A percentile compares a stretch with the other conserved stretches of the same genome.
Evolutionary conservation across 2,329 filamentous ascomycete species (phyloP).

Genomic region (Exophiala calicioides): DNA sequence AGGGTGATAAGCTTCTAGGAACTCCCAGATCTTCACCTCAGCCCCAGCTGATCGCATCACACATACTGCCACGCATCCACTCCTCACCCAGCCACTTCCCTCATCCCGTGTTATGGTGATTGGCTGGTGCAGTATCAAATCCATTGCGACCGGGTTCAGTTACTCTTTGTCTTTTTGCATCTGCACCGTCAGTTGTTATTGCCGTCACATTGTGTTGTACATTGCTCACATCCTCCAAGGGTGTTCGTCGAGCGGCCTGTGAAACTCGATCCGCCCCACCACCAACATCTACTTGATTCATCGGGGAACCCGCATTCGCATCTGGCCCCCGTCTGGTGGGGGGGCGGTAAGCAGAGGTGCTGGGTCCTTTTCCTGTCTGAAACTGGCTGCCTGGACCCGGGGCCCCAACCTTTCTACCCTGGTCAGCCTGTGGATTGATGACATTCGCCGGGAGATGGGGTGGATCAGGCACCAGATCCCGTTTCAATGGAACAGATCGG

Average conservation of each 20-base stretch:
- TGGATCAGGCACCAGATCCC: constrained; percentile 37
- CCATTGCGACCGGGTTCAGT: constrained; percentile 6
- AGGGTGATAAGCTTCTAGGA: no score
- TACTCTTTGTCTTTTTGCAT: constrained; percentile 30
- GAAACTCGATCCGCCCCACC: constrained; percentile 20
- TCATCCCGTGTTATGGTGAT: constrained; percentile 2
- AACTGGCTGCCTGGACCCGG: constrained; percentile 11
- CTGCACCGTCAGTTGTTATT: constrained; percentile 23
- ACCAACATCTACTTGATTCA: constrained; percentile 26
- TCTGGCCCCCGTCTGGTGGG: constrained; percentile 44
- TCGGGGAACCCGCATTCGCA: constrained; percentile 27
- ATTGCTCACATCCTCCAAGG: constrained; percentile 50
- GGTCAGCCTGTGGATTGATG: constrained; percentile 24
- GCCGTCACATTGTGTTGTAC: constrained; percentile 29
- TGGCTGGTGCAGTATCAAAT: background rate
- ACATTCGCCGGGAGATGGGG: constrained; percentile 27
- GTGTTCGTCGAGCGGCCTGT: constrained; percentile 40
- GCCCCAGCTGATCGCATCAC: no score
- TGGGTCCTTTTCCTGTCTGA: constrained; percentile 13
- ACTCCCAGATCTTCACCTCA: no score
- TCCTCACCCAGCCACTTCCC: background rate
- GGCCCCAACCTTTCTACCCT: constrained; percentile 18
- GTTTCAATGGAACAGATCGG: constrained; percentile 70
- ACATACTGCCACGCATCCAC: no score
- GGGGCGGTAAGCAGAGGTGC: constrained; percentile 40